Evolutionary conservation across 495 filamentous ascomycete genomes (phyloP).

Genomic region (Podospora comata): DNA sequence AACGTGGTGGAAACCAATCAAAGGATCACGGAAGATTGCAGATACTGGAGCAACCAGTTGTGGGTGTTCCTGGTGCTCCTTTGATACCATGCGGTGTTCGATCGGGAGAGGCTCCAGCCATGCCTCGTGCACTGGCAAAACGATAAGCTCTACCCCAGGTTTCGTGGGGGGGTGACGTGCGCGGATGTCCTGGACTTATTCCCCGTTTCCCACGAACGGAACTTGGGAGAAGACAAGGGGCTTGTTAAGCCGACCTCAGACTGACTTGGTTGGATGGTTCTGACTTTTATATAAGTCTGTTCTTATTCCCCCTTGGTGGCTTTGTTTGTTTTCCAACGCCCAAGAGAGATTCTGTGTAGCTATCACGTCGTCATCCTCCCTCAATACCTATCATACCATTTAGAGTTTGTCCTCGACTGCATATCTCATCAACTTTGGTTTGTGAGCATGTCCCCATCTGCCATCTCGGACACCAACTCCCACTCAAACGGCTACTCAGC

Average conservation of each 20-base stretch:
- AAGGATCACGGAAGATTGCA: background rate
- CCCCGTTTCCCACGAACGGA: constrained; percentile 10
- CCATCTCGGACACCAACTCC: constrained; percentile 55
- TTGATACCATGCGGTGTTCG: background rate
- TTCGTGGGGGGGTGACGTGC: constrained; percentile 14
- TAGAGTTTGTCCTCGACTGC: background rate
- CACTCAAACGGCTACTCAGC: constrained; percentile 40
- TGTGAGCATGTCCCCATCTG: constrained; percentile 68
- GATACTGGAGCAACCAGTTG: background rate
- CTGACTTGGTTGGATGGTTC: background rate
- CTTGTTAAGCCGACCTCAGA: constrained; percentile 26
- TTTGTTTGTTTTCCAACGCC: background rate
- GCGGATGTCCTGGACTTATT: constrained; percentile 5
- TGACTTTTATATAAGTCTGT: constrained; percentile 16
- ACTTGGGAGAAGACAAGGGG: constrained; percentile 14
- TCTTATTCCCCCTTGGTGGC: constrained; percentile 6
- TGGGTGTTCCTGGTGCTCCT: background rate
- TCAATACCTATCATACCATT: background rate
- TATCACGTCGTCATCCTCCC: background rate
- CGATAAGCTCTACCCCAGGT: background rate
- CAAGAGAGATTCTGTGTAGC: background rate
- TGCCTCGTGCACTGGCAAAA: constrained; percentile 2
- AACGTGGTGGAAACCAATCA: background rate
- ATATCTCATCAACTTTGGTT: constrained; percentile 11
- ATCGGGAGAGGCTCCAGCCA: background rate